phyloP scores from a whole-genome alignment of 2,329 filamentous ascomycete genomes.

The Gyromitra esculenta region DNA sequence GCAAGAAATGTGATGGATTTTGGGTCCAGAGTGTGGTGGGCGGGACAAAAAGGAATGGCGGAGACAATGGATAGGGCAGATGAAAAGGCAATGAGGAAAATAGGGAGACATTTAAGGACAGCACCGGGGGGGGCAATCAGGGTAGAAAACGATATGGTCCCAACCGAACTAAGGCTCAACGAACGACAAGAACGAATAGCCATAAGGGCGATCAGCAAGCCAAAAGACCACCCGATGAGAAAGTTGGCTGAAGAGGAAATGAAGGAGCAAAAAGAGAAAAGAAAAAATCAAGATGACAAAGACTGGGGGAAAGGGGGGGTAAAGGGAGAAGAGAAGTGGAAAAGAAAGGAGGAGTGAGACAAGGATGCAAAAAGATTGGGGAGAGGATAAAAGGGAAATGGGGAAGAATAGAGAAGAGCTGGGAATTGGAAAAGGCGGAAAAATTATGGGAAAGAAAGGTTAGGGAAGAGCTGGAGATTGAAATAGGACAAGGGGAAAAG shows the following conservation, averaged over 20 bases:
- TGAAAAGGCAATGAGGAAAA: not conserved
- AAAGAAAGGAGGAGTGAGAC: not conserved
- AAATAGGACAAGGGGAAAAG: not conserved
- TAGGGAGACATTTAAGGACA: not conserved
- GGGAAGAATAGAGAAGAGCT: not conserved
- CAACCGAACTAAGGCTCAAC: not conserved
- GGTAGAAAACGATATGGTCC: not conserved
- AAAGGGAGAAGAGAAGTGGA: not conserved
- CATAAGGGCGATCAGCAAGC: not conserved
- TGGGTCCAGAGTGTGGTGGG: slow-evolving; percentile 6
- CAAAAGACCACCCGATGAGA: not conserved
- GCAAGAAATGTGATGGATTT: slow-evolving; percentile 2
- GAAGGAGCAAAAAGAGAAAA: not conserved
- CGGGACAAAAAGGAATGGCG: not conserved
- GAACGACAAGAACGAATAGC: not conserved
- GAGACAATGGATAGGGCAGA: not conserved
- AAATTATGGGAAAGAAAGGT: not conserved
- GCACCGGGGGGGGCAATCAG: not conserved
- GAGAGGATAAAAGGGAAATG: not conserved
- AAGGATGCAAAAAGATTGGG: not conserved
- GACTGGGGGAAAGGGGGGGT: not conserved
- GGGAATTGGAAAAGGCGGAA: not conserved
- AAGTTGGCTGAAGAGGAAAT: not conserved
- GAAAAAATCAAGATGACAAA: not conserved
- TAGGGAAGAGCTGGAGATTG: not conserved